A percentile compares a stretch with the other conserved stretches of the same genome.
Conservation (phyloP, 805 yeast genomes). For the Candida corydali region DNA sequence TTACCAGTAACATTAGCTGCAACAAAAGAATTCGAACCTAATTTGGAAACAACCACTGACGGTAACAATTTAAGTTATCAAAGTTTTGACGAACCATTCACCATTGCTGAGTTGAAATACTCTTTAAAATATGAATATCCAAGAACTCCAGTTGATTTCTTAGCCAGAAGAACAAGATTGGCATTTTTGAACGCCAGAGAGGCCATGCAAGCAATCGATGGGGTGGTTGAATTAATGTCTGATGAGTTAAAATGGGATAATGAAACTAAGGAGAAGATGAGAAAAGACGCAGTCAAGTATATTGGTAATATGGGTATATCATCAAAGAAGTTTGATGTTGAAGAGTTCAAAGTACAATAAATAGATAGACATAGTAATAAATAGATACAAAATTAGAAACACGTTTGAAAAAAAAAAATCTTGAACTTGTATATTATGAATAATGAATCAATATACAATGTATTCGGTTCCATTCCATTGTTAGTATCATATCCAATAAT, state of each 20-base stretch:
- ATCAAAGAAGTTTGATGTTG: slow-evolving; percentile 21
- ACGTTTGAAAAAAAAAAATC: neutral
- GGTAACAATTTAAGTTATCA: slow-evolving; percentile 41
- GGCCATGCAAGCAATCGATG: slow-evolving; percentile 75
- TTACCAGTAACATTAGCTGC: slow-evolving; percentile 63
- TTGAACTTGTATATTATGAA: neutral
- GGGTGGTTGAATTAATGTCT: slow-evolving; percentile 82
- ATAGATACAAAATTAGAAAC: too few relatives aligned
- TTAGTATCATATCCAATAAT: slow-evolving; percentile 29
- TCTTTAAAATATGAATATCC: slow-evolving; percentile 79
- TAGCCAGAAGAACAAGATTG: slow-evolving; percentile 89
- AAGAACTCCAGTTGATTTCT: slow-evolving; percentile 83
- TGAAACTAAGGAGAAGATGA: slow-evolving; percentile 51
- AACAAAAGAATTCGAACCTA: slow-evolving; percentile 25
- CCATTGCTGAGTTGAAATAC: slow-evolving; percentile 85
- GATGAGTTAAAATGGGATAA: slow-evolving; percentile 72
- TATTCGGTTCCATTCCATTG: slow-evolving; percentile 29
- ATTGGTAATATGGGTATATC: slow-evolving; percentile 59
- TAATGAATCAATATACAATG: slow-evolving; percentile 2
- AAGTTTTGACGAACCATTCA: slow-evolving; percentile 75
- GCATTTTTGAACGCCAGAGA: slow-evolving; percentile 87
- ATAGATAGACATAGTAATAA: too few relatives aligned
- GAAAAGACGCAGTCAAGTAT: slow-evolving; percentile 47
- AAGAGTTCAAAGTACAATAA: slow-evolving; percentile 20
- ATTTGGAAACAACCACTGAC: slow-evolving; percentile 18